Base-by-base conservation (phyloP, 2,329 filamentous ascomycete species). In the Scedosporium boydii region DNA sequence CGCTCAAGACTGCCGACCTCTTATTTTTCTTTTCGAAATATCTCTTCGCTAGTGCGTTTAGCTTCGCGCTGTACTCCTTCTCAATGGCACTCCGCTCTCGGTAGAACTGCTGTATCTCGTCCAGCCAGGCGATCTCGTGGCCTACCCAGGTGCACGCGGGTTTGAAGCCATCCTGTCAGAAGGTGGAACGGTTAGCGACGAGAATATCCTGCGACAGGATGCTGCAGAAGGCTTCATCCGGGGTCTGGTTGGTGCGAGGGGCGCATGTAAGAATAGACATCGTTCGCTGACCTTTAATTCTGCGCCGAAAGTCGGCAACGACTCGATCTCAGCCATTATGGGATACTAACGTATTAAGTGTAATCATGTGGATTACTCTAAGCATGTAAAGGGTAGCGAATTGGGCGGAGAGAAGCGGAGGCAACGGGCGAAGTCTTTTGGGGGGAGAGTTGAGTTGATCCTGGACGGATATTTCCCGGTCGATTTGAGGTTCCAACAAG, bases 21-120 rank as follows among this genome's bases (percentile, higher is more conserved):
- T 88, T 92, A 57, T 90, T 87, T 80, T 98, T 99, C 80, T 96
- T 96, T 71, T 99, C 96, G 72, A 91, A 95, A 79, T 97, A 98
- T 74, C 95, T 97, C 80, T 95, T 96, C 62, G 93, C 95, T 59
- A 99, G 80, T 2, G 86, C 87, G 68, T 85, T 89, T 66, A 99
- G 86, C 76, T 93, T 98, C 66, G 88, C 83, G 69, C 91, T 89
- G 75, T 99, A 98, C 74, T 99, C 96, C 77, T 96, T 97, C 78
- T 99, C 95, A 73, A 99, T 96, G 42, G 80, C 86, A 72, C 91
- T 91, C 63, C 96, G 86, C 76, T 99, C 95, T 66, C 95, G 90
- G 80, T 98, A 99, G 80, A 98, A 99, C 71, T 91, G 87, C 75
- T 99, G 91, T 66, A 99, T 90, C 70, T 99, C 95, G 70, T 97